phyloP scores from a whole-genome alignment of 2,329 filamentous ascomycete genomes.

The Aspergillus japonicus region DNA sequence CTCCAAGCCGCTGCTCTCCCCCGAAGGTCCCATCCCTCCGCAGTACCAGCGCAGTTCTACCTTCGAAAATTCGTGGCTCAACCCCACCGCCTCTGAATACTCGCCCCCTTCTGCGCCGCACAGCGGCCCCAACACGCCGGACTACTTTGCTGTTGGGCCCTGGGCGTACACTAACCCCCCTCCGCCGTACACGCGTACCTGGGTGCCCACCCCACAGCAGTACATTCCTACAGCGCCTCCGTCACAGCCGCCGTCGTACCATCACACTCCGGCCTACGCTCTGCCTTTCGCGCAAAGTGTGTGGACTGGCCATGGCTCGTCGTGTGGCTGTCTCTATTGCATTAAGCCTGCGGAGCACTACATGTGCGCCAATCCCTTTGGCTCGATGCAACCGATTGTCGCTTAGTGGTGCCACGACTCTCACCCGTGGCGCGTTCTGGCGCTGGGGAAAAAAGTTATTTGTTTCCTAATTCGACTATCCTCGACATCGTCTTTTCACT shows the following conservation, averaged over 20 bases:
- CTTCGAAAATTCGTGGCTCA: constrained; percentile 53
- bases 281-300: constrained; percentile 47
- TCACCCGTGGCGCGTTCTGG: not conserved
- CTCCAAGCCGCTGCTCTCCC: constrained; percentile 51
- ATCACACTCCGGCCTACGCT: constrained; percentile 49
- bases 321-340: constrained; percentile 51
- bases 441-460: constrained; percentile 5
- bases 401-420: constrained; percentile 24
- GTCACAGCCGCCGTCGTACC: constrained; percentile 48
- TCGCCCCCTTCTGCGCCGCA: constrained; percentile 51
- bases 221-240: constrained; percentile 40
- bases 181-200: constrained; percentile 42
- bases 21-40: constrained; percentile 49
- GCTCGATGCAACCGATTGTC: constrained; percentile 46
- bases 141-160: constrained; percentile 46
- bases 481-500: constrained; percentile 17
- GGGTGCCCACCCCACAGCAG: constrained; percentile 37
- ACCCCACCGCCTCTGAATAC: constrained; percentile 51
- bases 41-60: constrained; percentile 50
- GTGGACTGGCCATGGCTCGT: constrained; percentile 49
- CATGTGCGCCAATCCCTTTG: constrained; percentile 46
- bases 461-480: constrained; percentile 9
- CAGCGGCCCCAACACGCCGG: constrained; percentile 48
- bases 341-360: constrained; percentile 52
- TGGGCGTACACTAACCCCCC: constrained; percentile 46